A percentile compares a stretch with the other conserved stretches of the same genome.
These are phyloP conservation scores for Chaetomium globosum DNA, from an alignment of 2,329 filamentous ascomycete species.

Conservation along the genomic window DNA sequence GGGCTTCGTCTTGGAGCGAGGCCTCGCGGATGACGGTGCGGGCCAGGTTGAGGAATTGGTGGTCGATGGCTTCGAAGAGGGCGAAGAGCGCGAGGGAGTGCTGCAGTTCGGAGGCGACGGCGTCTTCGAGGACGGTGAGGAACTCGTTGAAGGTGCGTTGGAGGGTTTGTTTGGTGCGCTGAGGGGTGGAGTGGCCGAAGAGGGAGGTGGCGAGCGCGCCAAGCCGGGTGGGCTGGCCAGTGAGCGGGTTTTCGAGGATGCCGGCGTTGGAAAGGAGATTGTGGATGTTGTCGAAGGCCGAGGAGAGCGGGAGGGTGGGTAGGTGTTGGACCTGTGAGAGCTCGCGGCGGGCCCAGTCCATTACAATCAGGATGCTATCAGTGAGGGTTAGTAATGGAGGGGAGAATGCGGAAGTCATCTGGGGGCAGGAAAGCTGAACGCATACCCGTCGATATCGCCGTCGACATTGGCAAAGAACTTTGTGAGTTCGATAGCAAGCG, in stretches of 20 bases:
- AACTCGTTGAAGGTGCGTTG: conserved; percentile 89
- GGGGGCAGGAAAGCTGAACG: conserved; percentile 34
- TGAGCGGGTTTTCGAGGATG: conserved; percentile 57
- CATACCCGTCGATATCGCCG: conserved; percentile 80
- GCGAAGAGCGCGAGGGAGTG: conserved; percentile 79
- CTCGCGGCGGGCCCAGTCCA: conserved; percentile 94
- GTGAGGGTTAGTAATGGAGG: background rate
- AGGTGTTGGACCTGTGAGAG: conserved; percentile 68
- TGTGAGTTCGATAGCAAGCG: conserved; percentile 80
- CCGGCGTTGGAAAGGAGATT: conserved; percentile 68
- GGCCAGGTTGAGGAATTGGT: conserved; percentile 85
- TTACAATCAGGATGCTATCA: conserved; percentile 78
- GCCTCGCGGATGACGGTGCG: conserved; percentile 83
- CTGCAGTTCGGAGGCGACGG: conserved; percentile 80
- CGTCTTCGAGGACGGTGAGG: conserved; percentile 82
- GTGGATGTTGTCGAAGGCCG: conserved; percentile 82
- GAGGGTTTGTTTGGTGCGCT: conserved; percentile 77
- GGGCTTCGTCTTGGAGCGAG: conserved; percentile 75
- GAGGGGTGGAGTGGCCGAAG: conserved; percentile 78
- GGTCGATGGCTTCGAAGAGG: conserved; percentile 89
- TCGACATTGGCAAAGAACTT: conserved; percentile 93
- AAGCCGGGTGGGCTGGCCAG: conserved; percentile 65
- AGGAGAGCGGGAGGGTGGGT: conserved; percentile 65
- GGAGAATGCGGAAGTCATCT: background rate
- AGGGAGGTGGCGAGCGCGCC: conserved; percentile 70